Evolutionary conservation across 1,139 yeast species (phyloP), one percentile per base, ranked within the genome.

Genomic region (Saccharomyces hybrid): DNA sequence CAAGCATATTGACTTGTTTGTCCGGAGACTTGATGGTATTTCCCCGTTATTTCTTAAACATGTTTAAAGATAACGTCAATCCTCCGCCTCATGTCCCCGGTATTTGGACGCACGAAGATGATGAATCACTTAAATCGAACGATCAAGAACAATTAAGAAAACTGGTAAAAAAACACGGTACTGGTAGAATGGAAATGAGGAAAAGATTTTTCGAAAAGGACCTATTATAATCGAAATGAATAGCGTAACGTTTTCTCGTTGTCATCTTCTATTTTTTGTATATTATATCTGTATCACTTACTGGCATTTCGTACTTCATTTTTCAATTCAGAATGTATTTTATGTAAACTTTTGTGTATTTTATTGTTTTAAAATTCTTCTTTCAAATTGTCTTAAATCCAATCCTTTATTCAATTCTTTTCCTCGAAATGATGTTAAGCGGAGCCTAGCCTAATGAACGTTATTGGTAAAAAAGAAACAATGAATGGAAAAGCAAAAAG

Each of bases 91-190:
- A 76, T 53, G 73, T 73, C 23, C 71, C 76, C n/a, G 81, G 81
- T 42, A 75, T 78, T 51, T 78, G 81, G 81, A 77, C 81, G 0
- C 68, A 72, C 32, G 76, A 74, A 50, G 79, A 78, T 65, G 82
- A 78, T 56, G 68, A 63, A 16, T 63, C 67, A 58, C 56, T 73
- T 49, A 68, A 65, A 55, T 55, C 64, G n/a, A 66, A 64, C 26
- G 66, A 65, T 46, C 68, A 63, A 26, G 71, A 68, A 4, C 71
- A 71, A 38, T 42, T 72, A 51, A 67, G 66, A 46, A 57, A 61
- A 48, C 56, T 74, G 53, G 63, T 62, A 16, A 67, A 65, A 55
- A 65, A 73, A 53, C 77, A 74, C 56, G 76, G 76, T 31, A 51
- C 60, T 14, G 73, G 69, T 47, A 68, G 76, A 62, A 67, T 73